Evolutionary conservation across 306 rosid species (phyloP).

Genomic region (Sindora glabra): DNA sequence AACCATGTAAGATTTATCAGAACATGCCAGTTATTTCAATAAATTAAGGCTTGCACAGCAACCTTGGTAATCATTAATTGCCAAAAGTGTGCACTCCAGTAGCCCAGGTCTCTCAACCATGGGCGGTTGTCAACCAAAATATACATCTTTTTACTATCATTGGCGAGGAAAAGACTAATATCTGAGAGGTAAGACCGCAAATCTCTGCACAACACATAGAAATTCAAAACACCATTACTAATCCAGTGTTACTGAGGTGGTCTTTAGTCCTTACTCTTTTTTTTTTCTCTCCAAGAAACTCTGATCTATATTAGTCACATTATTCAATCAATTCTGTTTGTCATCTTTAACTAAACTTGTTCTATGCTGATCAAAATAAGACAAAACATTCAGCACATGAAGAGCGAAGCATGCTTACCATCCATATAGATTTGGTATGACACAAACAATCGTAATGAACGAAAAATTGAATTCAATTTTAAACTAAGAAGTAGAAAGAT

Average conservation of each 20-base stretch:
- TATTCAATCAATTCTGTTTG: background rate
- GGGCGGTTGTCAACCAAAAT: constrained; percentile 96
- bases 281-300: background rate
- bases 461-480: background rate
- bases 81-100: constrained; percentile 71
- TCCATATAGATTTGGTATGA: background rate
- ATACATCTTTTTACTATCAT: constrained; percentile 60
- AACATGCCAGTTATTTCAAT: constrained; percentile 10
- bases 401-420: background rate
- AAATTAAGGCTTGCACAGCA: background rate
- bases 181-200: constrained; percentile 93
- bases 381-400: background rate
- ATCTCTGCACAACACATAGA: constrained; percentile 53
- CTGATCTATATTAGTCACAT: background rate
- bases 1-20: background rate
- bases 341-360: background rate
- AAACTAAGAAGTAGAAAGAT: background rate
- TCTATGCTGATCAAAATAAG: background rate
- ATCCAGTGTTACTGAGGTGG: background rate
- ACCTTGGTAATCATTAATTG: too few relatives aligned
- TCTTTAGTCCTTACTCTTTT: background rate
- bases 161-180: constrained; percentile 74
- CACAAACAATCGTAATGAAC: background rate
- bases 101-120: constrained; percentile 74
- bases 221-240: background rate